Evolutionary conservation across 495 filamentous ascomycete species (phyloP), one percentile per base, ranked within the genome.

Genomic region (Letharia lupina): DNA sequence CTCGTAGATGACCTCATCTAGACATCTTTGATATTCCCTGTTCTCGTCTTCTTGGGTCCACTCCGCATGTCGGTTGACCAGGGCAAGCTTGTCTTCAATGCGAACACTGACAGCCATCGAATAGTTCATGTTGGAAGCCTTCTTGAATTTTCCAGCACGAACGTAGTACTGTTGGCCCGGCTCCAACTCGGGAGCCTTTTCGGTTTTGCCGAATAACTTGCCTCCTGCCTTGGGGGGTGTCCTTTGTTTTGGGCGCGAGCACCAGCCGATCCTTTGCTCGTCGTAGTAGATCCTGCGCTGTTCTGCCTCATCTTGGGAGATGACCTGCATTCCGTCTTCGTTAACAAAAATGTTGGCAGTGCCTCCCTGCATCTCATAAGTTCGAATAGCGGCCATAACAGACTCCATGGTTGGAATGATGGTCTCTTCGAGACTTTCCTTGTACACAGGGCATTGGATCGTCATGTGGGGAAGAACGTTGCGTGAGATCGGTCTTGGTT

Each of bases 51-150:
- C 78, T 65, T 77, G 75, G n/a, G 69, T 79, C 83, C 85, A 86
- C 23, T 70, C 69, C 5, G 74, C 66, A 12, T 72, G 62, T 18
- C 83, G 76, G 8, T 77, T 70, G 50, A 83, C 67, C 18, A 67
- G 60, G 18, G 67, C 63, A 12, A 89, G 77, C 66, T 82, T 85
- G 2, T 84, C 82, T 70, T 88, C 86, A 42, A 88, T 82, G 18
- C 80, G 76, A 61, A 81, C 81, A 71, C 82, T 85, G 42, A 84
- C 71, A 73, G 78, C 78, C 71, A 89, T 71, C 13, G 81, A 84
- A 61, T 86, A 89, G 73, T 89, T 89, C 86, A 89, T 89, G 74
- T 89, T 89, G 39, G 85, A 87, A 35, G 86, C 86, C 72, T 88
- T 89, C 78, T 89, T 89, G 78, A 89, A 89, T 72, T 88, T 88